phyloP scores from a whole-genome alignment of 2,329 filamentous ascomycete species.

The Stromatinia cepivora region DNA sequence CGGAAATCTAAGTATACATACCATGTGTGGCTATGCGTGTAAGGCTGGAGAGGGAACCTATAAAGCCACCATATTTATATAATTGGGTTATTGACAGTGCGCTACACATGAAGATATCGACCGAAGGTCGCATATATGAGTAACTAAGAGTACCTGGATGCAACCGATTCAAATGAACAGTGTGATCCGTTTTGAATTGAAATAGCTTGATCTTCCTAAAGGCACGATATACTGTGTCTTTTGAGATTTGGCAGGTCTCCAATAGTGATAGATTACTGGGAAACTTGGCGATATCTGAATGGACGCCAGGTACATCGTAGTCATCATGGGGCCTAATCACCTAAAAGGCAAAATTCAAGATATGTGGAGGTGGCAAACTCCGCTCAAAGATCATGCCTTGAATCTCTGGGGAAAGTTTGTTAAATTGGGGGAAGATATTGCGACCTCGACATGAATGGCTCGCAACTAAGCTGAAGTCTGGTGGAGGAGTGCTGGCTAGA shows the following conservation, averaged over 20 bases:
- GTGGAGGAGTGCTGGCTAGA: fast-evolving
- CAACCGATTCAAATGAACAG: not conserved
- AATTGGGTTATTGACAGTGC: fast-evolving
- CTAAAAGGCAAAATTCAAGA: not conserved
- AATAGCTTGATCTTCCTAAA: not conserved
- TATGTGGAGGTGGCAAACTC: not conserved
- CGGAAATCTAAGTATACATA: not conserved
- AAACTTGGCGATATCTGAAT: not conserved
- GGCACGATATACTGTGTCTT: not conserved
- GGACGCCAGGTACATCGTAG: not conserved
- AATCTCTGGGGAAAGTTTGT: not conserved
- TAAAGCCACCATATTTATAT: not conserved
- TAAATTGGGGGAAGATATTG: not conserved
- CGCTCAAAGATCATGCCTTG: not conserved
- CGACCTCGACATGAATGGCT: fast-evolving
- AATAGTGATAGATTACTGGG: not conserved
- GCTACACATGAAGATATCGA: not conserved
- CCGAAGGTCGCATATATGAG: not conserved
- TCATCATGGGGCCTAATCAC: not conserved
- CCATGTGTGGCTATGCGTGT: not conserved
- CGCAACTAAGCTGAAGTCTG: fast-evolving
- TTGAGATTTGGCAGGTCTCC: not conserved
- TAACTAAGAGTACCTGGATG: not conserved
- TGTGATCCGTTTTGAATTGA: not conserved
- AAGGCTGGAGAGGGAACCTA: not conserved